These are phyloP conservation scores for Nothomitra cinnamomea DNA, from an alignment of 2,329 filamentous ascomycete genomes.

Conservation along the genomic window DNA sequence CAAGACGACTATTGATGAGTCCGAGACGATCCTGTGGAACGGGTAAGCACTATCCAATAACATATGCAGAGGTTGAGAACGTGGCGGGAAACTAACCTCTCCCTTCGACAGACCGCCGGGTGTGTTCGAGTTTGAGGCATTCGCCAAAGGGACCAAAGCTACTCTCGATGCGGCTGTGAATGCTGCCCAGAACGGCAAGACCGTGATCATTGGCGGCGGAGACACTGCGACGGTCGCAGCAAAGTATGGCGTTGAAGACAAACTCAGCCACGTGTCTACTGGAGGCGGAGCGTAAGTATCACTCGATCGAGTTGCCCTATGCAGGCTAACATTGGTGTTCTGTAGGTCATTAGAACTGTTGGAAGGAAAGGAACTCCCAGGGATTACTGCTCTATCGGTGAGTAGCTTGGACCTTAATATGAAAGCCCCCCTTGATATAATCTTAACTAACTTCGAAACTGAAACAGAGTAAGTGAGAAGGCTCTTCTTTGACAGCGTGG, in stretches of 20 bases:
- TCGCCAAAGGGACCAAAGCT: conserved; percentile 80
- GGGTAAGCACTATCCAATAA: conserved; percentile 21
- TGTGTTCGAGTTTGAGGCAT: conserved; percentile 94
- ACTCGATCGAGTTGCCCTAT: background rate
- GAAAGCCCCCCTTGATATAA: background rate
- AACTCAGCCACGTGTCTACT: conserved; percentile 96
- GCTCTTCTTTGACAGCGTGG: background rate
- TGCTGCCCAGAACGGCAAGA: conserved; percentile 69
- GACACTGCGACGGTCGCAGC: conserved; percentile 96
- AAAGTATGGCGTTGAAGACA: conserved; percentile 91
- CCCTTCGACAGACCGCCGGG: conserved; percentile 50
- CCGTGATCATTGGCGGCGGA: conserved; percentile 95
- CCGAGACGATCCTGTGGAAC: conserved; percentile 98
- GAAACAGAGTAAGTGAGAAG: background rate
- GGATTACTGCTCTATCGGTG: conserved; percentile 74
- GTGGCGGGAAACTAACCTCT: background rate
- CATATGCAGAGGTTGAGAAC: background rate
- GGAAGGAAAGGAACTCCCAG: conserved; percentile 94
- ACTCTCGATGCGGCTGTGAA: conserved; percentile 78
- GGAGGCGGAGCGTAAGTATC: conserved; percentile 59
- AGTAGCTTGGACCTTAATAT: background rate
- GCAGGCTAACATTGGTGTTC: conserved; percentile 2
- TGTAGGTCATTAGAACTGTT: conserved; percentile 68
- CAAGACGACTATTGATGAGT: conserved; percentile 69
- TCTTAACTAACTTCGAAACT: background rate